Percentiles rank a stretch among this genome's conserved stretches.
phyloP scores from a whole-genome alignment of 2,329 filamentous ascomycete species.

The Mariannaea elegans region DNA sequence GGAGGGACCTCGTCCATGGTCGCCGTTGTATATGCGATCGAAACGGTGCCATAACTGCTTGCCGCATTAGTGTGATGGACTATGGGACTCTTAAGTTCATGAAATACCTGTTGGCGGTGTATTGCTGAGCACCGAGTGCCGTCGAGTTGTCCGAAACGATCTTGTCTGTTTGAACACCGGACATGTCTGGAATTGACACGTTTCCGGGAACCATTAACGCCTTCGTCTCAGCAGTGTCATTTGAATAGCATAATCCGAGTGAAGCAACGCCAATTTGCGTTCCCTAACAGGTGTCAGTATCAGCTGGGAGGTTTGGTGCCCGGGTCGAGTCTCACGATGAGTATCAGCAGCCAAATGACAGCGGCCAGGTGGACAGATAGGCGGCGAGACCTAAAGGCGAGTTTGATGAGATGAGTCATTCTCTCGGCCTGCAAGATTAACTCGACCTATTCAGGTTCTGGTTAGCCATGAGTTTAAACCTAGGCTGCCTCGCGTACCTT shows the following conservation, averaged over 20 bases:
- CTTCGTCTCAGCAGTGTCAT: conserved; percentile 47
- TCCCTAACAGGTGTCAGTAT: conserved; percentile 35
- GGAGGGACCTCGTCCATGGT: conserved; percentile 33
- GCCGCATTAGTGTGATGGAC: not conserved
- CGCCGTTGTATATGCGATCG: conserved; percentile 41
- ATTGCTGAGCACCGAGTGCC: conserved; percentile 47
- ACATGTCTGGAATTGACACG: conserved; percentile 50
- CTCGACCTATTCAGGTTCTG: conserved; percentile 20
- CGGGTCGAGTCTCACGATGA: conserved; percentile 5
- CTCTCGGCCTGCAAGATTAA: conserved; percentile 33
- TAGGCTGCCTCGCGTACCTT: conserved; percentile 45
- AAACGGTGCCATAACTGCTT: conserved; percentile 50
- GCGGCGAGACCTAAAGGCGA: conserved; percentile 28
- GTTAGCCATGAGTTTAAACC: not conserved
- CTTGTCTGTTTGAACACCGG: conserved; percentile 44
- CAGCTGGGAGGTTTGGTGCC: too few species aligned
- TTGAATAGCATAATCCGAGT: conserved; percentile 53
- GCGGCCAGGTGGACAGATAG: conserved; percentile 28
- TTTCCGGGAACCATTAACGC: conserved; percentile 46
- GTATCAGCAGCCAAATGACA: conserved; percentile 27
- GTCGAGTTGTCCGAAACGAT: conserved; percentile 37
- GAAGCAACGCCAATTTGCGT: conserved; percentile 55
- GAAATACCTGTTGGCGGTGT: conserved; percentile 52
- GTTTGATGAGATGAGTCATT: conserved; percentile 29
- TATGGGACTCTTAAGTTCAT: fast-evolving